phyloP scores from a whole-genome alignment of 2,329 filamentous ascomycete genomes.

The Epichloe festucae region DNA sequence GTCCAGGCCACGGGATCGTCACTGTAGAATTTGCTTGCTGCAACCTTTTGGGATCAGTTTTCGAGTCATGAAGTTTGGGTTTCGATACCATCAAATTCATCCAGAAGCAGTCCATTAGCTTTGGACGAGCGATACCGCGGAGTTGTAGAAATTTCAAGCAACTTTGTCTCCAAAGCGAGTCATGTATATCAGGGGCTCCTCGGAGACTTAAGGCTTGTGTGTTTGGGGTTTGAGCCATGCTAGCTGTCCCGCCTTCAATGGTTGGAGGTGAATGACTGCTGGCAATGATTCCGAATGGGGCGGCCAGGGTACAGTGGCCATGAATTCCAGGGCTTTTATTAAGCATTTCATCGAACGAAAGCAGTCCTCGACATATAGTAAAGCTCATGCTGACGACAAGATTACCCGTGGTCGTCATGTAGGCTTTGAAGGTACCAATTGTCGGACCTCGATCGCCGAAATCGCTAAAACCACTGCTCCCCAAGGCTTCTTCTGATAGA shows the following conservation, averaged over 20 bases:
- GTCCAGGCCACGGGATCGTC: conserved; percentile 40
- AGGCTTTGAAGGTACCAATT: conserved; percentile 38
- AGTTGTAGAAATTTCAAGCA: conserved; percentile 38
- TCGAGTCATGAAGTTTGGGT: conserved; percentile 29
- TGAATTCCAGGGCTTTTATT: conserved; percentile 26
- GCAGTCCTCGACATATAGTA: conserved; percentile 33
- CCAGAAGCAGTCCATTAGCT: conserved; percentile 34
- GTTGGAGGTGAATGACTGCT: conserved; percentile 12
- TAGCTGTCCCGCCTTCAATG: conserved; percentile 18
- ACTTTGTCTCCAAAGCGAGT: conserved; percentile 34
- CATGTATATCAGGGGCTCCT: conserved; percentile 26
- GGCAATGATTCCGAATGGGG: conserved; percentile 36
- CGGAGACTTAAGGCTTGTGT: conserved; percentile 33
- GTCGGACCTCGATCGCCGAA: conserved; percentile 15
- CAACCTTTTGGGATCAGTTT: conserved; percentile 27
- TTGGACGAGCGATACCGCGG: conserved; percentile 32
- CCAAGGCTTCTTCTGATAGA: conserved; percentile 20
- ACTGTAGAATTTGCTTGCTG: conserved; percentile 22
- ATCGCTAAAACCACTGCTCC: conserved; percentile 9
- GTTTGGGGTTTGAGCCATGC: conserved; percentile 37
- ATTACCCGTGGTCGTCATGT: conserved; percentile 42
- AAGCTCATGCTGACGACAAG: conserved; percentile 38
- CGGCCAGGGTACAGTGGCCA: conserved; percentile 36
- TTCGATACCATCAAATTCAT: conserved; percentile 36
- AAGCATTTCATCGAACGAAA: conserved; percentile 31